These are phyloP conservation scores for Desmodesmus armatus DNA, from an alignment of 139 green algal genomes.

Conservation along the genomic window DNA sequence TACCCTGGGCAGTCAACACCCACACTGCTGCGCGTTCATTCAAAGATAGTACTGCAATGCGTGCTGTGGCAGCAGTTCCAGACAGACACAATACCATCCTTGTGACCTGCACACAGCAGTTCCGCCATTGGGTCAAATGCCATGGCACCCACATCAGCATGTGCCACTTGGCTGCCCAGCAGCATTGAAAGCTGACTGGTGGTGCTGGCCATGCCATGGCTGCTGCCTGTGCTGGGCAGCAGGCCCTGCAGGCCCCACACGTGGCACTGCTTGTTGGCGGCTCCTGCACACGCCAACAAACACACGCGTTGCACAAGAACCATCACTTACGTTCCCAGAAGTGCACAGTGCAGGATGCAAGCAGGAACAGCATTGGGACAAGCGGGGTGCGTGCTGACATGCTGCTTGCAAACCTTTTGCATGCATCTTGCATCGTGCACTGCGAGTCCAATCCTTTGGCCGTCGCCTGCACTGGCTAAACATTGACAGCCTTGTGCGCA, in stretches of 20 bases:
- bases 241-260: conserved; percentile 5
- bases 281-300: background rate
- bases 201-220: no score
- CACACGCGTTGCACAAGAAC: background rate
- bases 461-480: background rate
- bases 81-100: conserved; percentile 13
- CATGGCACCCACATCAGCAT: background rate
- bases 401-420: background rate
- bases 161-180: background rate
- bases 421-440: background rate
- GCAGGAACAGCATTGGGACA: background rate
- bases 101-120: conserved; percentile 15
- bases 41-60: no score
- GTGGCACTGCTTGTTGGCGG: background rate
- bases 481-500: background rate
- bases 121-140: background rate
- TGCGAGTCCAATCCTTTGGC: background rate
- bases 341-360: background rate
- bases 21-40: no score
- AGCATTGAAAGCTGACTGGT: no score
- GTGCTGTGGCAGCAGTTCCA: conserved; percentile 20
- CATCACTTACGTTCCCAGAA: background rate
- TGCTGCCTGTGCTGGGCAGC: background rate
- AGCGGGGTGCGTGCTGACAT: background rate
- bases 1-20: no score